These are phyloP conservation scores for Aurinia saxatilis DNA, from an alignment of 345 rosid species.

Conservation along the genomic window DNA sequence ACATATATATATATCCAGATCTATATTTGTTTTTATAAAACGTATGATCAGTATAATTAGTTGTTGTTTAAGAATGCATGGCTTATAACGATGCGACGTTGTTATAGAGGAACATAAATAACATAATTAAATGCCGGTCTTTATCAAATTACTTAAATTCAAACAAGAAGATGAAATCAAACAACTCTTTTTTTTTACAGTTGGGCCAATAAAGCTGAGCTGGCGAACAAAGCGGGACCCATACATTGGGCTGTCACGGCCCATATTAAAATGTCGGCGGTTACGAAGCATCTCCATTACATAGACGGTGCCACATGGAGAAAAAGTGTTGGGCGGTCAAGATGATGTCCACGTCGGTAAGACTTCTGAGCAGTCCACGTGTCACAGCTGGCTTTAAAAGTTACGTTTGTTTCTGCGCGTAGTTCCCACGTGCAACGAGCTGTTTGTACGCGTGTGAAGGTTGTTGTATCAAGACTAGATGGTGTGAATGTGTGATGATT, in stretches of 20 bases:
- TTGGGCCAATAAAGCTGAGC: slow-evolving; percentile 14
- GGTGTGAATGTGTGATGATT: not conserved
- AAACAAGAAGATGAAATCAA: slow-evolving; percentile 14
- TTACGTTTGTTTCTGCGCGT: not conserved
- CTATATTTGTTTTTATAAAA: no score
- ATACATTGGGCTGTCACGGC: slow-evolving; percentile 19
- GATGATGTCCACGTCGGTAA: not conserved
- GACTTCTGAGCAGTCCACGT: not conserved
- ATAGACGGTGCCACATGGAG: slow-evolving; percentile 14
- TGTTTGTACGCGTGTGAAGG: slow-evolving; percentile 14
- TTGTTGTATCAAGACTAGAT: not conserved
- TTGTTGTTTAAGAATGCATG: not conserved
- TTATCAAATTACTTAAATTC: not conserved
- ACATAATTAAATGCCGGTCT: not conserved
- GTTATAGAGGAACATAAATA: not conserved
- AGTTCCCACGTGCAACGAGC: slow-evolving; percentile 10
- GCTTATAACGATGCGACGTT: not conserved
- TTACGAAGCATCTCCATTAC: slow-evolving; percentile 15
- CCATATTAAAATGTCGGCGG: slow-evolving; percentile 12
- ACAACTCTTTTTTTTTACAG: slow-evolving; percentile 12
- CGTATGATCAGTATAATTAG: not conserved
- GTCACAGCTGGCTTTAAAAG: slow-evolving; percentile 3
- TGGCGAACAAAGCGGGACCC: slow-evolving; percentile 13
- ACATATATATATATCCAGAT: no score
- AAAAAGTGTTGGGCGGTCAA: not conserved